Conservation (phyloP, 2,329 filamentous ascomycete genomes). For the Neonectria sp. region DNA sequence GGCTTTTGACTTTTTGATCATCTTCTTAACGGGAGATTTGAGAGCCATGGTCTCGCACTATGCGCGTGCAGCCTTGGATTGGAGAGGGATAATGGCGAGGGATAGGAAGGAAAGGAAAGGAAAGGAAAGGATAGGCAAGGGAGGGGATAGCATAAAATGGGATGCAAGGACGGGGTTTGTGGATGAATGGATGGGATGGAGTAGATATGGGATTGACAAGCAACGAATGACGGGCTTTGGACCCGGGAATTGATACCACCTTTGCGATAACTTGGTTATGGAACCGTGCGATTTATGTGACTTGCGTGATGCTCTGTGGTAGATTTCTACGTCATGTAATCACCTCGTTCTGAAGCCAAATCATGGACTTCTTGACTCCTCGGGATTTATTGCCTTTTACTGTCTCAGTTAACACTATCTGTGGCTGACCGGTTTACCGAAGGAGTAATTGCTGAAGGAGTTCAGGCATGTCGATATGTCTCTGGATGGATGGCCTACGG, state of each 20-base stretch:
- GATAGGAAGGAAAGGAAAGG: constrained; percentile 24
- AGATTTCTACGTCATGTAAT: no score
- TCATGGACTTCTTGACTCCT: no score
- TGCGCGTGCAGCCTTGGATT: constrained; percentile 29
- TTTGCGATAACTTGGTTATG: constrained; percentile 31
- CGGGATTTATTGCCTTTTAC: no score
- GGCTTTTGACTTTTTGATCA: constrained; percentile 13
- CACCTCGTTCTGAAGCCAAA: no score
- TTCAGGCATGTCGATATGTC: no score
- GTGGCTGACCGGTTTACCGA: no score
- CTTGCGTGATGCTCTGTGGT: neutral
- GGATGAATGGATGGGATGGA: constrained; percentile 20
- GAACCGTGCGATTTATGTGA: neutral
- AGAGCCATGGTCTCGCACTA: neutral
- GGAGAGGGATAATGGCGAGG: constrained; percentile 7
- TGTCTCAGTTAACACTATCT: no score
- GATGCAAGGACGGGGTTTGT: constrained; percentile 24
- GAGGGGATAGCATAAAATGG: constrained; percentile 18
- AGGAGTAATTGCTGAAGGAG: no score
- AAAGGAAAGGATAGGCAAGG: neutral
- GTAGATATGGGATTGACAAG: constrained; percentile 28
- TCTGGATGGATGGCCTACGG: no score
- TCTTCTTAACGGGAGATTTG: constrained; percentile 17
- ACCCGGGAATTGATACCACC: constrained; percentile 45
- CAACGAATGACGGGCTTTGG: constrained; percentile 34